Percentiles rank a stretch among this genome's conserved stretches.
Conservation (phyloP, 2,329 filamentous ascomycete species). For the Fusarium foetens region DNA sequence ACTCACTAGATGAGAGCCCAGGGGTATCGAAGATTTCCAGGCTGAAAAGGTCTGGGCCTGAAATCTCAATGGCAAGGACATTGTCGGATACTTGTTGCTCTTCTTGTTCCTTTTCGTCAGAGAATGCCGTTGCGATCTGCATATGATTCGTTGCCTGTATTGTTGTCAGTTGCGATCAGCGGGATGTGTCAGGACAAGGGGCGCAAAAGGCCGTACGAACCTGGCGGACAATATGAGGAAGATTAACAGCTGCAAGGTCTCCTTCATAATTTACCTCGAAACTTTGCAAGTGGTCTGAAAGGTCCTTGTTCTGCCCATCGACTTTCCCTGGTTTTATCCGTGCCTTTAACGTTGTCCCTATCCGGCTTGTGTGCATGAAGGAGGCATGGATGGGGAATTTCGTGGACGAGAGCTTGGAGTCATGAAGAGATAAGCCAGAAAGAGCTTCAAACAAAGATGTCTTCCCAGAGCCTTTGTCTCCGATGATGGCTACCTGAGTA, state of each 20-base stretch:
- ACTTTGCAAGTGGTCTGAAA: not conserved
- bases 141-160: not conserved
- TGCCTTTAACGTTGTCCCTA: not conserved
- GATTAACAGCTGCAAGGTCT: not conserved
- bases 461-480: not conserved
- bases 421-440: not conserved
- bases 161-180: accelerated
- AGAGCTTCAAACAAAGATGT: not conserved
- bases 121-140: not conserved
- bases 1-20: not conserved
- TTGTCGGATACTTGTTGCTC: not conserved
- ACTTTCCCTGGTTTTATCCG: not conserved
- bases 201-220: accelerated
- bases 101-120: not conserved
- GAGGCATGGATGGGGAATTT: not conserved
- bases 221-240: not conserved
- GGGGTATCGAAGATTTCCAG: not conserved
- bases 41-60: not conserved
- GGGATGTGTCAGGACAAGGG: accelerated
- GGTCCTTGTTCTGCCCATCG: accelerated
- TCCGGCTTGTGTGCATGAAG: not conserved
- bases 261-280: not conserved
- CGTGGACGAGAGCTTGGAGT: not conserved
- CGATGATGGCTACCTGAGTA: not conserved
- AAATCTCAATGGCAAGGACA: not conserved